Conservation (phyloP, 176 grass and related monocot species). For the Carex scoparia region DNA sequence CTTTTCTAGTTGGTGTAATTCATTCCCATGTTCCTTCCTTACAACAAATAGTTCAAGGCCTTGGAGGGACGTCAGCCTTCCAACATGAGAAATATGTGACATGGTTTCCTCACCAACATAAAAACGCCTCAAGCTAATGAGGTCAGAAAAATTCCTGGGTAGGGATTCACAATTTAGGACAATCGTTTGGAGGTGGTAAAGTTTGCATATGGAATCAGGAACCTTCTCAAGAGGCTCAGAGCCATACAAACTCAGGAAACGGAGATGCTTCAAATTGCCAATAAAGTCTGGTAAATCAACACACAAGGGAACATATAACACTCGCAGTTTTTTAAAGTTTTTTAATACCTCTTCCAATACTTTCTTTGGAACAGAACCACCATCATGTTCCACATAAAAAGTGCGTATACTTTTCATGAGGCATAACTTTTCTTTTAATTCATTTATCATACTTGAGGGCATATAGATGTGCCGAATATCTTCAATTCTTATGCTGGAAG, state of each 20-base stretch:
- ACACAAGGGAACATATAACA: background rate
- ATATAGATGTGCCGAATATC: background rate
- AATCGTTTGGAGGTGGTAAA: background rate
- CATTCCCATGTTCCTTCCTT: too few relatives aligned
- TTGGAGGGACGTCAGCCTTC: background rate
- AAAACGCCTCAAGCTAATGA: background rate
- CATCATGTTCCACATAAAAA: background rate
- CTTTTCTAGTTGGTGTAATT: background rate
- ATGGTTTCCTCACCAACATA: accelerated
- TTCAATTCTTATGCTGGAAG: background rate
- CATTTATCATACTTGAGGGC: background rate
- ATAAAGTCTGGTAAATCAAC: background rate
- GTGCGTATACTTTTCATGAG: background rate
- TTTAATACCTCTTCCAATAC: background rate
- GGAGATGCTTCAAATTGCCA: background rate
- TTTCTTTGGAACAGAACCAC: background rate
- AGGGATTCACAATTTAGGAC: background rate
- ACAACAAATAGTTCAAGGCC: too few relatives aligned
- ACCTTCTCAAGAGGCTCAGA: background rate
- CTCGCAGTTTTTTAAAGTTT: background rate
- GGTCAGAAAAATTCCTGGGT: background rate
- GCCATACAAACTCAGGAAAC: background rate
- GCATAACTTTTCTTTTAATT: background rate
- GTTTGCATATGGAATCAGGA: background rate
- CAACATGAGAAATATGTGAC: background rate